These are phyloP conservation scores for Cyanidioschyzon merolae DNA, from an alignment of 23 red algal genomes.

Conservation along the genomic window DNA sequence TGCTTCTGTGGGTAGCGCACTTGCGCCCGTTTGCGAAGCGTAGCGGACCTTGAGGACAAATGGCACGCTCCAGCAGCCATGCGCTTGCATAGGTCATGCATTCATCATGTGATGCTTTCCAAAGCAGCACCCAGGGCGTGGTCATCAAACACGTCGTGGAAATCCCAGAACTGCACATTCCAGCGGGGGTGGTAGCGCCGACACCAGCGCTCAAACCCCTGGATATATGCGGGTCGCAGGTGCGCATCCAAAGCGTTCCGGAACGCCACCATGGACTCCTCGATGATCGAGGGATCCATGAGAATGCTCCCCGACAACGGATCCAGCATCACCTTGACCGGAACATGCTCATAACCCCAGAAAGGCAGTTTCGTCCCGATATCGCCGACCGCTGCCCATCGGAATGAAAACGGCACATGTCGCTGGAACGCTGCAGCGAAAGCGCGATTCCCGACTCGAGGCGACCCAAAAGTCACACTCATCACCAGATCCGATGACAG, in stretches of 20 bases:
- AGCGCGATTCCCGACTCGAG: neutral
- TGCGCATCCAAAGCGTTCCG: neutral
- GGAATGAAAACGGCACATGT: neutral
- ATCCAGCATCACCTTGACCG: neutral
- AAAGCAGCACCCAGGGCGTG: neutral
- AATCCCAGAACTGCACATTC: conserved; percentile 1
- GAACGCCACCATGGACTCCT: neutral
- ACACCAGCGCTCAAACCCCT: neutral
- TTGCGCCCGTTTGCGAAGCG: too few relatives aligned
- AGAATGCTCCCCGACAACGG: conserved; percentile 9
- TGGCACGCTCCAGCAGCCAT: too few relatives aligned
- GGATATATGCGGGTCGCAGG: neutral
- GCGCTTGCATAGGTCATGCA: too few relatives aligned
- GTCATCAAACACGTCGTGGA: neutral
- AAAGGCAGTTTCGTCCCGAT: neutral
- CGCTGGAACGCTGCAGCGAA: neutral
- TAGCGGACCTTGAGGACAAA: too few relatives aligned
- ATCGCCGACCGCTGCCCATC: neutral
- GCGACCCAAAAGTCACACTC: neutral
- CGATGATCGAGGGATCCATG: conserved; percentile 3
- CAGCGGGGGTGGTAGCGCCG: neutral
- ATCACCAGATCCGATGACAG: neutral
- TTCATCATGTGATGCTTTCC: neutral
- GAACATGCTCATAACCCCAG: conserved; percentile 12
- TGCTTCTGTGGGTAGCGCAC: too few relatives aligned